These are phyloP conservation scores for Ophiosphaerella narmari DNA, from an alignment of 2,329 filamentous ascomycete species.

Conservation along the genomic window DNA sequence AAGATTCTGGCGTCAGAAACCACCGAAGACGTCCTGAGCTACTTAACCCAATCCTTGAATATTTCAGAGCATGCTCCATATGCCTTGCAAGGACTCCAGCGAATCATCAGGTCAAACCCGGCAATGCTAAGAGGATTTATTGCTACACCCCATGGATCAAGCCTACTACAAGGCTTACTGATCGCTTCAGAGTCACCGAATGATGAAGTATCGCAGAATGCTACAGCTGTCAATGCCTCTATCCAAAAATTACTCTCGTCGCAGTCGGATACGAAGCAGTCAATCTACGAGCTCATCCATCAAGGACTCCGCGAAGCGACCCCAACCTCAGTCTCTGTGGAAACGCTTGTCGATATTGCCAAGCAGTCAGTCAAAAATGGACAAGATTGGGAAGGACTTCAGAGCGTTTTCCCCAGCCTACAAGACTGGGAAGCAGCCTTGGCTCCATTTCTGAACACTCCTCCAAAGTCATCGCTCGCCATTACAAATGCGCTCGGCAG, in stretches of 20 bases:
- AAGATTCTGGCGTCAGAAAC: slow-evolving; percentile 43
- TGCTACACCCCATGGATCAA: slow-evolving; percentile 52
- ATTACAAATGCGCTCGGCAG: slow-evolving; percentile 76
- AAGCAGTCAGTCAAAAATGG: slow-evolving; percentile 51
- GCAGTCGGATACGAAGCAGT: slow-evolving; percentile 48
- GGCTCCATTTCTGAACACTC: slow-evolving; percentile 56
- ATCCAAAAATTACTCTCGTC: slow-evolving; percentile 45
- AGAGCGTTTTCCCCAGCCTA: slow-evolving; percentile 65
- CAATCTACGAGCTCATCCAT: slow-evolving; percentile 58
- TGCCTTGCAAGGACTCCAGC: slow-evolving; percentile 53
- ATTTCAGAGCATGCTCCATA: slow-evolving; percentile 39
- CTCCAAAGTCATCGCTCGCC: slow-evolving; percentile 67
- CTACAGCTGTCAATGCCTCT: slow-evolving; percentile 44
- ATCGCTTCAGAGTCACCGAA: slow-evolving; percentile 58
- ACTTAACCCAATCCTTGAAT: slow-evolving; percentile 46
- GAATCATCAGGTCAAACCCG: slow-evolving; percentile 49
- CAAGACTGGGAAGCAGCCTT: slow-evolving; percentile 70
- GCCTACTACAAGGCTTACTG: slow-evolving; percentile 58
- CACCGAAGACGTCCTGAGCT: slow-evolving; percentile 44
- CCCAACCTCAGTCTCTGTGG: slow-evolving; percentile 53
- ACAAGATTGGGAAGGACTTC: slow-evolving; percentile 30
- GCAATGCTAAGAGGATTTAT: slow-evolving; percentile 51
- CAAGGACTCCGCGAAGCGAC: slow-evolving; percentile 55
- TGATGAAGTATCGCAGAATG: slow-evolving; percentile 56
- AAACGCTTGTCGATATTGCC: slow-evolving; percentile 60